A percentile compares a stretch with the other conserved stretches of the same genome.
Conservation (phyloP, 2,329 filamentous ascomycete genomes). For the Aspergillus flavus region DNA sequence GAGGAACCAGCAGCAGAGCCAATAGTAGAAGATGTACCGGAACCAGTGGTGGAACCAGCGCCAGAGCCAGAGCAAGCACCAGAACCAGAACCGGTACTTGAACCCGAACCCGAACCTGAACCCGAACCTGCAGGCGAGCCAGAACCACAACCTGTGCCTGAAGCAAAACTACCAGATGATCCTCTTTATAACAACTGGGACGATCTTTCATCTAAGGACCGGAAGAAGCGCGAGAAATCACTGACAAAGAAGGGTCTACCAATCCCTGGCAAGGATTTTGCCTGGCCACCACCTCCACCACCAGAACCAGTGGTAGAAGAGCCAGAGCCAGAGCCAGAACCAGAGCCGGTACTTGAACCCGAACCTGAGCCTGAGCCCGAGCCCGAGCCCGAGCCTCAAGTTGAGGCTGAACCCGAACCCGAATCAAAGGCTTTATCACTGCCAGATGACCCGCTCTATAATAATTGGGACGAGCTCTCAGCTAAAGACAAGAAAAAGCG, state of each 20-base stretch:
- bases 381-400: constrained; percentile 3
- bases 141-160: constrained; percentile 26
- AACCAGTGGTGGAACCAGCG: constrained; percentile 17
- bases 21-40: too few species aligned
- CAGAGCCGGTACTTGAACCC: constrained; percentile 33
- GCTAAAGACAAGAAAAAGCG: constrained; percentile 24
- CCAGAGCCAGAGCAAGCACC: constrained; percentile 19
- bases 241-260: constrained; percentile 31
- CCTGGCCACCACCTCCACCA: constrained; percentile 21
- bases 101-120: constrained; percentile 34
- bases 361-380: constrained; percentile 28
- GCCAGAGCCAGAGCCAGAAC: background rate
- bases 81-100: constrained; percentile 22
- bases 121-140: constrained; percentile 28
- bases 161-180: constrained; percentile 36
- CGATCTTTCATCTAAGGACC: constrained; percentile 43
- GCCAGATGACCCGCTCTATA: constrained; percentile 13
- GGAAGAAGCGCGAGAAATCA: constrained; percentile 47
- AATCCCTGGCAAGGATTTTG: constrained; percentile 33
- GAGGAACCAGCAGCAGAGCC: constrained; percentile 16
- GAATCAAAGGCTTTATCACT: constrained; percentile 15
- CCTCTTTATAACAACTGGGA: constrained; percentile 40
- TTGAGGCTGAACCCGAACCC: constrained; percentile 28
- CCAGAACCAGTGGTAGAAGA: constrained; percentile 24
- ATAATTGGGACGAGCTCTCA: constrained; percentile 2